Evolutionary conservation across 306 rosid genomes (phyloP).

Genomic region (Hippophae tibetana): DNA sequence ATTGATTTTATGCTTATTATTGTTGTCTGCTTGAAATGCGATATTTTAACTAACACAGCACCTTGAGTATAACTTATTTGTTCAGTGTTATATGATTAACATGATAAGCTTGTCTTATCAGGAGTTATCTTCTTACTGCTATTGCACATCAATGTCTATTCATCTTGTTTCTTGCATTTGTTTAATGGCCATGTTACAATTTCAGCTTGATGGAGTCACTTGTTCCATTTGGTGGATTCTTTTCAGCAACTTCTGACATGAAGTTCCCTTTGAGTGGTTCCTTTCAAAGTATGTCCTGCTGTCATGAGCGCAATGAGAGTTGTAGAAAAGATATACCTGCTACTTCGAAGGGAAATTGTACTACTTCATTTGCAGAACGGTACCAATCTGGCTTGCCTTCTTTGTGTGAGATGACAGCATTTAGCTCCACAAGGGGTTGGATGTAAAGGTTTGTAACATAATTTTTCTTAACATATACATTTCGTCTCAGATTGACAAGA

Average conservation of each 20-base stretch:
- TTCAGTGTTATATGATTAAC: too few species aligned
- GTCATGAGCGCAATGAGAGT: conserved; percentile 36
- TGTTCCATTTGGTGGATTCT: conserved; percentile 93
- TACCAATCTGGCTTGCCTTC: conserved; percentile 56
- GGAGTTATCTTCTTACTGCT: too few species aligned
- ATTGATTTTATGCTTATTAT: too few species aligned
- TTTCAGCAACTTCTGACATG: conserved; percentile 65
- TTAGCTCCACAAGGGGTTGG: conserved; percentile 32
- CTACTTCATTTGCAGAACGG: conserved; percentile 36
- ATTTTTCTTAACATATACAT: neutral
- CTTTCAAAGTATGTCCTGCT: conserved; percentile 30
- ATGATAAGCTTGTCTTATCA: too few species aligned
- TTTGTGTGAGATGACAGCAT: conserved; percentile 55
- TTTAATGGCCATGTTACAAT: conserved; percentile 18
- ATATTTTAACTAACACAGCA: too few species aligned
- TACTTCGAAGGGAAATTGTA: conserved; percentile 33
- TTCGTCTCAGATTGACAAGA: conserved; percentile 10
- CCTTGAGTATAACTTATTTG: too few species aligned
- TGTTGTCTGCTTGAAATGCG: too few species aligned
- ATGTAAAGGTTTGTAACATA: conserved; percentile 55
- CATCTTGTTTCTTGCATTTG: neutral
- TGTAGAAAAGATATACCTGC: conserved; percentile 45
- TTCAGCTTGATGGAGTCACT: conserved; percentile 92
- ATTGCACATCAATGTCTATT: too few species aligned
- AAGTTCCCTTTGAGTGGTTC: conserved; percentile 41